Evolutionary conservation across 2,329 filamentous ascomycete genomes (phyloP).

Genomic region (Microcyclospora tardicrescens): DNA sequence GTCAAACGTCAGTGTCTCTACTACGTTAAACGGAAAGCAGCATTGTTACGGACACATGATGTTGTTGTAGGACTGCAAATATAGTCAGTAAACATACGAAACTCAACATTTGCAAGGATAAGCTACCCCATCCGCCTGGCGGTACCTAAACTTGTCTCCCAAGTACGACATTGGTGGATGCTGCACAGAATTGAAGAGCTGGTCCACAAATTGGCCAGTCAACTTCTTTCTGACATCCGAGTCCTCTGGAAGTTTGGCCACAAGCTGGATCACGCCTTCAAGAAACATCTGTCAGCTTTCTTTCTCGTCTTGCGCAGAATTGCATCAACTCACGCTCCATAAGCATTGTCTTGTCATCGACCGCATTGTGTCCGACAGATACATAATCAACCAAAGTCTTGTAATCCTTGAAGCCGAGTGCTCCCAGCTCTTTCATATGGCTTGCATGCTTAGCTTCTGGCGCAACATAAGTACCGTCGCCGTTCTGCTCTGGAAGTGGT

Average conservation of each 20-base stretch:
- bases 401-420: not conserved
- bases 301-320: too few relatives aligned
- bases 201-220: slow-evolving; percentile 31
- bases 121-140: slow-evolving; percentile 36
- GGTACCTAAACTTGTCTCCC: slow-evolving; percentile 32
- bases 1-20: too few relatives aligned
- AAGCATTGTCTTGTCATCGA: slow-evolving; percentile 2
- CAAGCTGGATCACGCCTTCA: slow-evolving; percentile 1
- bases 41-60: slow-evolving; percentile 47
- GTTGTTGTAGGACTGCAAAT: slow-evolving; percentile 35
- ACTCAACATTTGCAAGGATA: too few relatives aligned
- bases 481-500: slow-evolving; percentile 8
- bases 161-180: slow-evolving; percentile 35
- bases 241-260: slow-evolving; percentile 7
- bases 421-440: not conserved
- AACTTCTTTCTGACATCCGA: slow-evolving; percentile 26
- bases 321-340: not conserved
- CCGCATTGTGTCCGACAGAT: not conserved
- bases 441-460: not conserved
- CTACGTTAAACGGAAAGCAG: too few relatives aligned
- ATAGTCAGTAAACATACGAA: too few relatives aligned
- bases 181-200: slow-evolving; percentile 35
- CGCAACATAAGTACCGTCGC: not conserved
- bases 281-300: too few relatives aligned
- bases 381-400: slow-evolving; percentile 1